Evolutionary conservation across 2,329 filamentous ascomycete genomes (phyloP), one percentile per base, ranked within the genome.

Genomic region (Clarireedia hainanense): DNA sequence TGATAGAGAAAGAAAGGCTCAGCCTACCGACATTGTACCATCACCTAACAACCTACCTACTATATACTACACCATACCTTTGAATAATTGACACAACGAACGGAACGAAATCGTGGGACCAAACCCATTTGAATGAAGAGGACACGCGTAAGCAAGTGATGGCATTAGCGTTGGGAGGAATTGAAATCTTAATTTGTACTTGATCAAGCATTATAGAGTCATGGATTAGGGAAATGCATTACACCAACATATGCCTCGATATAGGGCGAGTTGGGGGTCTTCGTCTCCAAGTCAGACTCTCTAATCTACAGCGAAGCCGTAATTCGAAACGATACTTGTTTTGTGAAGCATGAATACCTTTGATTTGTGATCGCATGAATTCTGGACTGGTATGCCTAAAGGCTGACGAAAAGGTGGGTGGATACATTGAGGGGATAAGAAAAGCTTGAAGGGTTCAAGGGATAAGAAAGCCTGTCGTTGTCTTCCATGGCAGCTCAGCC

Each of bases 21-120:
- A 47, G 30, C n/a, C n/a, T 47, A 40, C 14, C 36, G 53, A 55
- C 55, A 47, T 57, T 64, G 60, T 62, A 62, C 47, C 51, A 61
- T 58, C 47, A 61, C 49, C 23, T 37, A 27, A 56, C 34, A 36
- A 50, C 15, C 47, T 23, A 46, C 46, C 46, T 27, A 48, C 27
- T 34, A 48, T 27, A 27, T 27, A 27, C 26, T 17, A 46, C 23
- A 46, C 27, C 27, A 30, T 30, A 30, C 39, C 39, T 40, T 40
- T 10, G 39, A 40, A 40, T 40, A 40, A 40, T 40, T n/a, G 15
- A 40, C 39, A 40, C 39, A 30, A 40, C 37, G 39, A 40, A 40
- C 39, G 39, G 7, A 40, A 40, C 14, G 14, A 20, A 17, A 40
- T 5, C 39, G 15, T 40, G 39, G 39, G 39, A 40, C 27, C 7